Evolutionary conservation across 164 flowering plant species (phyloP).

Genomic region (Paratinospora sagittata): DNA sequence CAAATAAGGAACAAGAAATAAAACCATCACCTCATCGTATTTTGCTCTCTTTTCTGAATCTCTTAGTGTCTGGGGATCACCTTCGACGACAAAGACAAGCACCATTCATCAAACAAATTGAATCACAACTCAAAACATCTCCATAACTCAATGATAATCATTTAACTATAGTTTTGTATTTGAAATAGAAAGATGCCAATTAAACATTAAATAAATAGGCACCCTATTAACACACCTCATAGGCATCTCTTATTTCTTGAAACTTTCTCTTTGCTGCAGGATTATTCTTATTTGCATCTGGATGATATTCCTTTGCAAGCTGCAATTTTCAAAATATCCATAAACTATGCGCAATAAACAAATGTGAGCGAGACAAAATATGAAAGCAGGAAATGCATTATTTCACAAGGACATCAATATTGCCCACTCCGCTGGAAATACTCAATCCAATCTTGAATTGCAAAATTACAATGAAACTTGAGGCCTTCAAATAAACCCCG

Average conservation of each 20-base stretch:
- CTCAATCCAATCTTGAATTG: neutral
- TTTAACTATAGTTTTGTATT: neutral
- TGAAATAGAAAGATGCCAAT: neutral
- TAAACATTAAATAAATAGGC: neutral
- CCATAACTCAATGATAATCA: neutral
- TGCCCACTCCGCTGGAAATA: neutral
- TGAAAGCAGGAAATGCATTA: neutral
- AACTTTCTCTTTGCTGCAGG: conserved; percentile 82
- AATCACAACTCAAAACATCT: neutral
- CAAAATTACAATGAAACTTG: neutral
- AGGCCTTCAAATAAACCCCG: neutral
- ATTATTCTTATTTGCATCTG: conserved; percentile 80
- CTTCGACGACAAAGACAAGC: conserved; percentile 25
- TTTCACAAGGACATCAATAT: neutral
- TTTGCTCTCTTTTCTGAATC: conserved; percentile 63
- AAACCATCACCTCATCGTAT: conserved; percentile 65
- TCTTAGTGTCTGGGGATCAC: conserved; percentile 59
- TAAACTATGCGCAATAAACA: neutral
- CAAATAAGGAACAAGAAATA: neutral
- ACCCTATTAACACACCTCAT: conserved; percentile 53
- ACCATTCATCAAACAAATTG: conserved; percentile 10
- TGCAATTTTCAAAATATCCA: conserved; percentile 25
- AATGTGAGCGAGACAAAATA: neutral
- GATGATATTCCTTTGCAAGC: conserved; percentile 97
- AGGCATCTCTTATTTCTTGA: conserved; percentile 95